phyloP scores from a whole-genome alignment of 257 asterid genomes.

The Schizonepeta tenuifolia region DNA sequence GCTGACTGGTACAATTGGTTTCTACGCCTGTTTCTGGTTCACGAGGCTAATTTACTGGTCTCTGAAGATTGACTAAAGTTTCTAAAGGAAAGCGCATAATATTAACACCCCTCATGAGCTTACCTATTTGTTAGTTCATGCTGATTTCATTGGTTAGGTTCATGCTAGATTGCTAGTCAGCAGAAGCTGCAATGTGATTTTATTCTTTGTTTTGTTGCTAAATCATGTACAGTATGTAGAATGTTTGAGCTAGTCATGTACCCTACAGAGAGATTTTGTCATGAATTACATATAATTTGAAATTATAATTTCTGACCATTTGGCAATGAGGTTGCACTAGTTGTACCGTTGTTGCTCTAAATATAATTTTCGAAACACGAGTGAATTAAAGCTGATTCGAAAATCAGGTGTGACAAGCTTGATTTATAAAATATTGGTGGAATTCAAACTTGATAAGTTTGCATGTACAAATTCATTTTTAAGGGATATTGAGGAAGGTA shows the following conservation, averaged over 20 bases:
- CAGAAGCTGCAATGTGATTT: conserved; percentile 1
- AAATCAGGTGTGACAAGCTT: too few relatives aligned
- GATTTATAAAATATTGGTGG: too few relatives aligned
- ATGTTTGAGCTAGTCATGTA: too few relatives aligned
- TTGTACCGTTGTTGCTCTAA: too few relatives aligned
- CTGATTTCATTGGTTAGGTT: background rate
- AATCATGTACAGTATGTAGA: background rate
- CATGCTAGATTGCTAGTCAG: background rate
- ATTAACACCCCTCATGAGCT: background rate
- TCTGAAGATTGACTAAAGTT: conserved; percentile 58
- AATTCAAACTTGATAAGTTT: too few relatives aligned
- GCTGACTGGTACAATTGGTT: conserved; percentile 56
- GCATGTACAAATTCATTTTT: too few relatives aligned
- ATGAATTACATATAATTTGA: background rate
- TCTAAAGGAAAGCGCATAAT: background rate
- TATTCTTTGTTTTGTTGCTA: background rate
- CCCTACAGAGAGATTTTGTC: background rate
- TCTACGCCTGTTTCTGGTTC: conserved; percentile 48
- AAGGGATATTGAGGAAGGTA: too few relatives aligned
- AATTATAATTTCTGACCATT: background rate
- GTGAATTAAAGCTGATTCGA: too few relatives aligned
- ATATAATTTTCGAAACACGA: too few relatives aligned
- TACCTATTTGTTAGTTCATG: background rate
- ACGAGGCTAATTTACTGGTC: conserved; percentile 64
- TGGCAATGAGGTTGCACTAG: too few relatives aligned